Evolutionary conservation across 2,329 filamentous ascomycete genomes (phyloP).

Genomic region (Raffaelea arxii): DNA sequence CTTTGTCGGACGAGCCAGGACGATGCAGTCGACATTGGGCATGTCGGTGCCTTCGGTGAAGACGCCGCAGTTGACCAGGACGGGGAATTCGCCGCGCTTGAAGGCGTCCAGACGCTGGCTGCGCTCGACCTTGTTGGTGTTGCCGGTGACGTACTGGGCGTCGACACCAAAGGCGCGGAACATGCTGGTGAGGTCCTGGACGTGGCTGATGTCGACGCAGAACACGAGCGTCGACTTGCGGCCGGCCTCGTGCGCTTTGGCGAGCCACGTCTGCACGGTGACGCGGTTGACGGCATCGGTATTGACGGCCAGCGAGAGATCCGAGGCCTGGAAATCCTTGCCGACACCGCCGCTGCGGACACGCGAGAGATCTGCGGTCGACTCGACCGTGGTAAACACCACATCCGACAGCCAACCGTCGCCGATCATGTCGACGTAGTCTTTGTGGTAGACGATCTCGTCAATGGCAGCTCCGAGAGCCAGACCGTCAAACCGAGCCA

Average conservation of each 20-base stretch:
- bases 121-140: slow-evolving; percentile 61
- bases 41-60: slow-evolving; percentile 98
- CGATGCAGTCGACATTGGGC: slow-evolving; percentile 88
- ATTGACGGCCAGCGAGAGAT: slow-evolving; percentile 78
- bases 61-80: slow-evolving; percentile 89
- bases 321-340: slow-evolving; percentile 70
- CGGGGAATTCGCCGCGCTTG: slow-evolving; percentile 65
- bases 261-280: slow-evolving; percentile 76
- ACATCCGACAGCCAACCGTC: slow-evolving; percentile 89
- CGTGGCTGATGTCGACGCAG: slow-evolving; percentile 83
- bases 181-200: slow-evolving; percentile 59
- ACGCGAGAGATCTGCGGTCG: slow-evolving; percentile 66
- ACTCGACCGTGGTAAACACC: slow-evolving; percentile 87
- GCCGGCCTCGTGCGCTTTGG: slow-evolving; percentile 48
- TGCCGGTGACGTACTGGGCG: slow-evolving; percentile 74
- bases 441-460: slow-evolving; percentile 90
- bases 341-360: slow-evolving; percentile 53
- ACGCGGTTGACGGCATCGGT: slow-evolving; percentile 72
- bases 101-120: slow-evolving; percentile 67
- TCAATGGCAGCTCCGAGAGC: slow-evolving; percentile 78
- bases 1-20: slow-evolving; percentile 78
- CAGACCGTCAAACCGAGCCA: slow-evolving; percentile 72
- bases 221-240: slow-evolving; percentile 80
- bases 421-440: slow-evolving; percentile 59
- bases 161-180: slow-evolving; percentile 75